A percentile compares a stretch with the other conserved stretches of the same genome.
Evolutionary conservation across 75 land plant genomes (phyloP).

Genomic region (Cunninghamia lanceolata): DNA sequence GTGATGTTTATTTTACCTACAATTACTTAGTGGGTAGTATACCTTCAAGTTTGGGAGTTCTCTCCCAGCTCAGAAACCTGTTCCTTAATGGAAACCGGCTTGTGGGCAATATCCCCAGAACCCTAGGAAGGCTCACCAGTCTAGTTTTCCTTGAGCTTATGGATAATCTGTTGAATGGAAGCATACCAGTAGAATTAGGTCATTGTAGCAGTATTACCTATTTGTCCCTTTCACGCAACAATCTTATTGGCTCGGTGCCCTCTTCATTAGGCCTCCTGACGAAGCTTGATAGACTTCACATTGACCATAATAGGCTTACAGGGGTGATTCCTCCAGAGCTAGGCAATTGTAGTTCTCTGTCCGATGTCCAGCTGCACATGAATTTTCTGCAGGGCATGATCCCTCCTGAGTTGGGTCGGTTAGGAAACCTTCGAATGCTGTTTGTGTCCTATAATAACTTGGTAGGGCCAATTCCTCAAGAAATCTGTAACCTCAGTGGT

Average conservation of each 20-base stretch:
- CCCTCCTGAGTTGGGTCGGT: constrained; percentile 22
- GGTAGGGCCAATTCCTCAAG: constrained; percentile 18
- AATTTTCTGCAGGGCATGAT: constrained; percentile 26
- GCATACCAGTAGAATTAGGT: constrained; percentile 23
- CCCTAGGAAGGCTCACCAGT: constrained; percentile 16
- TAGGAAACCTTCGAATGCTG: constrained; percentile 6
- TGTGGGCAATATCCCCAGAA: constrained; percentile 24
- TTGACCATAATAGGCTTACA: constrained; percentile 16
- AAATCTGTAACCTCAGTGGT: constrained; percentile 17
- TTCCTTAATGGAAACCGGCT: constrained; percentile 25
- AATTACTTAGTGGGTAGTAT: constrained; percentile 30
- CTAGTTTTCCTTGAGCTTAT: constrained; percentile 18
- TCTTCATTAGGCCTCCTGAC: constrained; percentile 22
- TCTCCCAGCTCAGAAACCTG: constrained; percentile 20
- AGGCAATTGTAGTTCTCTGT: constrained; percentile 22
- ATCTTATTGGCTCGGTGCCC: constrained; percentile 30
- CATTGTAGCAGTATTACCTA: constrained; percentile 12
- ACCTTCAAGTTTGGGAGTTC: constrained; percentile 23
- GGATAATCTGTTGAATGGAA: constrained; percentile 29
- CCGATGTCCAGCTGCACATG: constrained; percentile 14
- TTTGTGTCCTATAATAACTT: constrained; percentile 10
- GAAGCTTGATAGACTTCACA: constrained; percentile 12
- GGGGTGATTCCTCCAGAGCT: constrained; percentile 30
- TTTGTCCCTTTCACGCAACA: constrained; percentile 9
- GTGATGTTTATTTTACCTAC: constrained; percentile 9